Conservation (phyloP, 2,329 filamentous ascomycete genomes). For the Phaeophleospora eucalypticola region DNA sequence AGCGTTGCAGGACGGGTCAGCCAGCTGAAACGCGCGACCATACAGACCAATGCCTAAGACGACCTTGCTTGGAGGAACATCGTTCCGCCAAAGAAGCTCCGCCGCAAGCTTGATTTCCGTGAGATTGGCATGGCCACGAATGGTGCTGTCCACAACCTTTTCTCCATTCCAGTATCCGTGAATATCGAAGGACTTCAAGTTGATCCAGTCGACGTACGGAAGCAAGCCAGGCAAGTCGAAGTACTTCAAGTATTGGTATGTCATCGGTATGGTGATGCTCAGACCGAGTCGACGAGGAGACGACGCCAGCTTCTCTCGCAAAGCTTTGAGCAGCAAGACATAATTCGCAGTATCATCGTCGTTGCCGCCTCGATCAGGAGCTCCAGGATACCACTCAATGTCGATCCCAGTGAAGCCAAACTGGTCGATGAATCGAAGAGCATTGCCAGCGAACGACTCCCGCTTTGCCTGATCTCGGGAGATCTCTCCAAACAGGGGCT, state of each 20-base stretch:
- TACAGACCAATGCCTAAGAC: slow-evolving; percentile 47
- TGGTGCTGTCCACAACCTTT: no score
- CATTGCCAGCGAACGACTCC: neutral
- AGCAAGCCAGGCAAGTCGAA: slow-evolving; percentile 13
- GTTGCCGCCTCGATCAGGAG: slow-evolving; percentile 36
- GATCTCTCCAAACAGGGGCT: neutral
- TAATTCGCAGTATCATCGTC: slow-evolving; percentile 38
- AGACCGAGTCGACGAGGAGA: slow-evolving; percentile 9
- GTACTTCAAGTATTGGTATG: slow-evolving; percentile 17
- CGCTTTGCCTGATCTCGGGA: neutral
- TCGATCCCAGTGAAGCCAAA: slow-evolving; percentile 16
- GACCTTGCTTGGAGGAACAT: slow-evolving; percentile 41
- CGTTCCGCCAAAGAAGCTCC: slow-evolving; percentile 45
- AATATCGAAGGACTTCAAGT: slow-evolving; percentile 10
- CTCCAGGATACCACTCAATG: slow-evolving; percentile 20
- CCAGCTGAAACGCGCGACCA: slow-evolving; percentile 35
- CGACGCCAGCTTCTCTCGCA: slow-evolving; percentile 37
- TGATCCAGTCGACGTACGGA: slow-evolving; percentile 16
- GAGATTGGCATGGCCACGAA: slow-evolving; percentile 21
- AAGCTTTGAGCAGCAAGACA: slow-evolving; percentile 32
- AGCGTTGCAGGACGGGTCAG: slow-evolving; percentile 17
- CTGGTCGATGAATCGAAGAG: neutral
- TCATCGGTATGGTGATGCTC: slow-evolving; percentile 32
- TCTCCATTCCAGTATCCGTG: slow-evolving; percentile 1
- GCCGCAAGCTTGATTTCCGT: slow-evolving; percentile 43